Evolutionary conservation across 768 basidiomycete genomes (phyloP).

Genomic region (Kwoniella dejecticola): DNA sequence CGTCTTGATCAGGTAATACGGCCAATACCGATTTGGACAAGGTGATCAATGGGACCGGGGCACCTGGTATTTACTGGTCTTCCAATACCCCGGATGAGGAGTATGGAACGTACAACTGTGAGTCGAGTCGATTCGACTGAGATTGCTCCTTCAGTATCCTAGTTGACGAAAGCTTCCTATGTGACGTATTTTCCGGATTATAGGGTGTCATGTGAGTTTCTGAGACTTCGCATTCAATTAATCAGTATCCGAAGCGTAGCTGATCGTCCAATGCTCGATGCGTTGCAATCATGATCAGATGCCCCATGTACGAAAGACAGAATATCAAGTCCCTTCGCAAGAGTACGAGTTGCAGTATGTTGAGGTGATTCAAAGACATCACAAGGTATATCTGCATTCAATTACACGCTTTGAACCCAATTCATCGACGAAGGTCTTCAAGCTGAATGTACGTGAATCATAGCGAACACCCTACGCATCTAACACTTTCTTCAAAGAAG

Average conservation of each 20-base stretch:
- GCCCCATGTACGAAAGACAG: slow-evolving; percentile 40
- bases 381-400: slow-evolving; percentile 27
- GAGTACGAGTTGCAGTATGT: slow-evolving; percentile 40
- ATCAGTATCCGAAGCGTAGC: too few species aligned
- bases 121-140: too few species aligned
- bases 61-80: slow-evolving; percentile 36
- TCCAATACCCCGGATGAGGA: slow-evolving; percentile 21
- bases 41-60: slow-evolving; percentile 34
- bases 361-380: slow-evolving; percentile 46
- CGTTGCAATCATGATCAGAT: slow-evolving; percentile 27
- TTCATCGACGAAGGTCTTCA: too few species aligned
- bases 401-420: too few species aligned
- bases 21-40: slow-evolving; percentile 12
- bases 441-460: too few species aligned
- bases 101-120: slow-evolving; percentile 38
- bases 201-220: slow-evolving; percentile 23
- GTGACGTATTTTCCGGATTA: not conserved
- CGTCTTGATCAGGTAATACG: slow-evolving; percentile 12
- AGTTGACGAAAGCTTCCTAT: too few species aligned
- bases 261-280: too few species aligned
- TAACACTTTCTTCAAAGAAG: slow-evolving; percentile 45
- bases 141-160: not conserved
- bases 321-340: slow-evolving; percentile 26
- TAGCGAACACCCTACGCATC: slow-evolving; percentile 38
- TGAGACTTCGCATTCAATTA: not conserved